These are phyloP conservation scores for Persicaria maculosa DNA, from an alignment of 148 eudicot species.

Conservation along the genomic window DNA sequence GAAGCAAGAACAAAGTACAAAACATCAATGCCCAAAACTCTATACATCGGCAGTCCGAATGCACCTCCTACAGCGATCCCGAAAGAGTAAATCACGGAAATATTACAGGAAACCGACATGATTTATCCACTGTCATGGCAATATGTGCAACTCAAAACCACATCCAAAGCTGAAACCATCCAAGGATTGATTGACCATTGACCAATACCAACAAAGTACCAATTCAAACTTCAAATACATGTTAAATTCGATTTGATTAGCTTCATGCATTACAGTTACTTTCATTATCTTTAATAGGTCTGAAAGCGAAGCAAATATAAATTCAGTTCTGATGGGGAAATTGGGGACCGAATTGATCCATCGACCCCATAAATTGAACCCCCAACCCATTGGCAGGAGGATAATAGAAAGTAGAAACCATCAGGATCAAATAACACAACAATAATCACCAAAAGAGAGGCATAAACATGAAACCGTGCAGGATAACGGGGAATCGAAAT, in stretches of 20 bases:
- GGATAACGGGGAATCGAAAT: not conserved
- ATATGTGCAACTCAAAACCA: not conserved
- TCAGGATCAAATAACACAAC: not conserved
- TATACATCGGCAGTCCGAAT: too few relatives aligned
- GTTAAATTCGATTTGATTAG: not conserved
- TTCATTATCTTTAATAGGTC: not conserved
- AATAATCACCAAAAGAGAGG: not conserved
- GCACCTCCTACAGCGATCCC: not conserved
- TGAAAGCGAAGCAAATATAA: not conserved
- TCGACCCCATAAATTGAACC: too few relatives aligned
- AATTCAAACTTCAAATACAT: not conserved
- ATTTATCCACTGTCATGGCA: not conserved
- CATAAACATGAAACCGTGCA: not conserved
- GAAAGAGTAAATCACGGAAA: not conserved
- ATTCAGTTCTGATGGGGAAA: too few relatives aligned
- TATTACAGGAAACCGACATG: not conserved
- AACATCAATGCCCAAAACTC: too few relatives aligned
- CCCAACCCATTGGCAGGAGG: too few relatives aligned
- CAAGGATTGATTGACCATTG: conserved; percentile 1
- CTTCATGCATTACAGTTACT: not conserved
- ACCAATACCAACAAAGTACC: conserved; percentile 6
- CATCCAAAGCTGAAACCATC: not conserved
- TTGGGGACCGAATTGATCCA: too few relatives aligned
- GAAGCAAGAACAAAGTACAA: too few relatives aligned
- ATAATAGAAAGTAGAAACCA: not conserved